Percentiles rank a stretch among this genome's conserved stretches.
phyloP scores from a whole-genome alignment of 139 green algal species.

The Chlorella vulgaris region DNA sequence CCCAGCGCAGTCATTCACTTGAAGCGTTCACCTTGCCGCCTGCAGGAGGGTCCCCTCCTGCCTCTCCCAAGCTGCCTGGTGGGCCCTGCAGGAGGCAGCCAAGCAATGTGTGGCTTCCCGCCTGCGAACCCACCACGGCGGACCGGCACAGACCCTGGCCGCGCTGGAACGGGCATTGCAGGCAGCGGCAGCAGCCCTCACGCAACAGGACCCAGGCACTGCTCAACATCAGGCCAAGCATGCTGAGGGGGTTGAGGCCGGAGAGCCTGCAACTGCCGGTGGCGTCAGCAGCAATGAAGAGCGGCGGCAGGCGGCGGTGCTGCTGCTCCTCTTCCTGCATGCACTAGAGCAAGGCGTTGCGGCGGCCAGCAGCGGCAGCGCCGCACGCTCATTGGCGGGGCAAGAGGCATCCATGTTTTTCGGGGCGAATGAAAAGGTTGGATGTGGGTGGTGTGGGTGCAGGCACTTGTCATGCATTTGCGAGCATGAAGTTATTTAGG shows the following conservation, averaged over 20 bases:
- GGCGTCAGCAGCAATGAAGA: background rate
- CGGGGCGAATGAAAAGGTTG: slow-evolving; percentile 26
- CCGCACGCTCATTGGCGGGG: background rate
- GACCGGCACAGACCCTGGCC: slow-evolving; percentile 71
- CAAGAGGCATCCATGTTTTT: background rate
- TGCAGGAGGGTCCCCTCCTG: background rate
- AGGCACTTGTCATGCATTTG: background rate
- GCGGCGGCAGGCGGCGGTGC: slow-evolving; percentile 2
- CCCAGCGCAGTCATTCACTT: too few species aligned
- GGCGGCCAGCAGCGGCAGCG: background rate
- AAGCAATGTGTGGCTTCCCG: slow-evolving; percentile 49
- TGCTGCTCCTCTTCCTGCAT: slow-evolving; percentile 27
- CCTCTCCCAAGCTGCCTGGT: slow-evolving; percentile 16
- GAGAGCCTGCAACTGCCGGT: background rate
- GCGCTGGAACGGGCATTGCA: slow-evolving; percentile 69
- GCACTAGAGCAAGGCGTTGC: slow-evolving; percentile 28
- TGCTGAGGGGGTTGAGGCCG: background rate
- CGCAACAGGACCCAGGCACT: background rate
- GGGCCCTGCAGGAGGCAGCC: slow-evolving; percentile 59
- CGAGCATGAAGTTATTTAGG: background rate
- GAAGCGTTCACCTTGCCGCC: background rate
- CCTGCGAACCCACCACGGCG: slow-evolving; percentile 75
- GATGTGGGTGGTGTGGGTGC: background rate
- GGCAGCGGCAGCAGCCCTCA: background rate
- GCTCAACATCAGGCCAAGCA: background rate